Evolutionary conservation across 1,284 basidiomycete species (phyloP).

Genomic region (Cutaneotrichosporon sp.): DNA sequence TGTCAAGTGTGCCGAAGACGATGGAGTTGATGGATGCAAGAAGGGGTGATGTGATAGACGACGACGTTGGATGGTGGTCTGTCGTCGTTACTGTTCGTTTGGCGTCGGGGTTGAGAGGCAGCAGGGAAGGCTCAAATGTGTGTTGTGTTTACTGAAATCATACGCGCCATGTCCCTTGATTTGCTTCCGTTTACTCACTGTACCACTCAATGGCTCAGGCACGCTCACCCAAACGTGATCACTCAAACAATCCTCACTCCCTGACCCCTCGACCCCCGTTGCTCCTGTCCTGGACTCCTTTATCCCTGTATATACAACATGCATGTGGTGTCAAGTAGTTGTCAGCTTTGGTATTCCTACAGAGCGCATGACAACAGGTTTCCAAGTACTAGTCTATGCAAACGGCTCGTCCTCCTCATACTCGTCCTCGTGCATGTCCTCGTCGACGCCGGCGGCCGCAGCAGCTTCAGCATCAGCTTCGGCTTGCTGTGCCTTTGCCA

Average conservation of each 20-base stretch:
- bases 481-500: neutral
- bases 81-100: too few relatives aligned
- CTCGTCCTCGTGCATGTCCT: neutral
- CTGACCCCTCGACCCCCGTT: too few relatives aligned
- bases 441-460: neutral
- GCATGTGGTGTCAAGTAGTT: too few relatives aligned
- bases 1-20: neutral
- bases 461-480: neutral
- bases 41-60: neutral
- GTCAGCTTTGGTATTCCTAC: neutral
- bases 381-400: neutral
- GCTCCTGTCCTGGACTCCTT: neutral
- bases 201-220: neutral
- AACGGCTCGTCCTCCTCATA: neutral
- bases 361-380: neutral
- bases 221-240: neutral
- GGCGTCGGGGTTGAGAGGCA: too few relatives aligned
- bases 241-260: too few relatives aligned
- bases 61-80: too few relatives aligned
- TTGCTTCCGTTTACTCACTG: neutral
- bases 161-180: constrained; percentile 4
- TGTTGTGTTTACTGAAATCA: constrained; percentile 9
- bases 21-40: neutral
- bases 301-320: neutral
- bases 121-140: neutral